Percentiles rank a stretch among this genome's conserved stretches.
phyloP scores from a whole-genome alignment of 2,329 filamentous ascomycete species.

The Fusarium abutilonis region DNA sequence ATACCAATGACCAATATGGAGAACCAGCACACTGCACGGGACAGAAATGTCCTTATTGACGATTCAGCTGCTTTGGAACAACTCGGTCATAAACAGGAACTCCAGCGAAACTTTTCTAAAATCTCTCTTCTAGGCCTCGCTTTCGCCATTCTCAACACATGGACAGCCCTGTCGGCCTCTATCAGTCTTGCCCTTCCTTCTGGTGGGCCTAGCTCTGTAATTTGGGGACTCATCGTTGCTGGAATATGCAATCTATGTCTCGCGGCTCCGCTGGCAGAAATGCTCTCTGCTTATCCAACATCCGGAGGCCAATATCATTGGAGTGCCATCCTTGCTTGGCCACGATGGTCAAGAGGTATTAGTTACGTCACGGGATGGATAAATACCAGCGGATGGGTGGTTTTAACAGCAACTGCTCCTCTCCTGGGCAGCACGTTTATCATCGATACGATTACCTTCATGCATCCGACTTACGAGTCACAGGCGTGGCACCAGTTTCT shows the following conservation, averaged over 20 bases:
- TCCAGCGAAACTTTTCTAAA: slow-evolving; percentile 61
- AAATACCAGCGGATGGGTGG: slow-evolving; percentile 77
- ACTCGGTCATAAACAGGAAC: slow-evolving; percentile 60
- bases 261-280: slow-evolving; percentile 75
- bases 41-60: slow-evolving; percentile 36
- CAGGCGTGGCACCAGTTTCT: slow-evolving; percentile 78
- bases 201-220: slow-evolving; percentile 74
- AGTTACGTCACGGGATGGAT: slow-evolving; percentile 80
- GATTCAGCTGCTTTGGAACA: slow-evolving; percentile 55
- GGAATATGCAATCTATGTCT: slow-evolving; percentile 76
- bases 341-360: slow-evolving; percentile 67
- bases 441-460: slow-evolving; percentile 70
- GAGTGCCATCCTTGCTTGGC: slow-evolving; percentile 72
- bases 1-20: slow-evolving; percentile 29
- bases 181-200: slow-evolving; percentile 67
- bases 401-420: slow-evolving; percentile 73
- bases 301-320: slow-evolving; percentile 76
- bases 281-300: slow-evolving; percentile 70
- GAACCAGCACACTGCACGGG: slow-evolving; percentile 27
- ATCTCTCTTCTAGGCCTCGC: slow-evolving; percentile 60
- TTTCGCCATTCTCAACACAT: slow-evolving; percentile 61
- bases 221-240: slow-evolving; percentile 74
- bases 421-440: slow-evolving; percentile 74
- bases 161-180: slow-evolving; percentile 60
- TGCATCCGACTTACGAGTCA: slow-evolving; percentile 65